Conservation (phyloP, 108 stramenopile species). For the Epipyxis sp. region DNA sequence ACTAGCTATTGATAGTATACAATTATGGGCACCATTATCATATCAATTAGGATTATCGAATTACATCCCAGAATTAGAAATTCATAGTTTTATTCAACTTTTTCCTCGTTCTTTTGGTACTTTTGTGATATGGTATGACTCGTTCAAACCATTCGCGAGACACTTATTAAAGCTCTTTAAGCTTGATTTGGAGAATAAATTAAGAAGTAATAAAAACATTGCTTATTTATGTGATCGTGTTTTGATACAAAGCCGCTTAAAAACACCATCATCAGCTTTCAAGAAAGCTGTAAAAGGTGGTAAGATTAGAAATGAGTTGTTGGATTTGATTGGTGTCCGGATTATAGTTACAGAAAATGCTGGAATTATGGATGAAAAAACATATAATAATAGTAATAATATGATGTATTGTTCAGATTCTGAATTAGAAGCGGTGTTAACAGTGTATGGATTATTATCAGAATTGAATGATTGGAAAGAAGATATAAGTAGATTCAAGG, state of each 20-base stretch:
- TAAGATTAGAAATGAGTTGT: background rate
- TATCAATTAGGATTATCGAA: background rate
- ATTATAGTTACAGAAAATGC: constrained; percentile 2
- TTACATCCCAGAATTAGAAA: background rate
- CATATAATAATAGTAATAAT: background rate
- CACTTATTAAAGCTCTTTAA: background rate
- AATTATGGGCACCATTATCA: background rate
- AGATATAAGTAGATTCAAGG: constrained; percentile 4
- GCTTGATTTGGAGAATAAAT: background rate
- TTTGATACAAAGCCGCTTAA: constrained; percentile 5
- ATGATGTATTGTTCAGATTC: background rate
- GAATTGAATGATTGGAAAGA: background rate
- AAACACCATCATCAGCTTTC: constrained; percentile 20
- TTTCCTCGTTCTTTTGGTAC: background rate
- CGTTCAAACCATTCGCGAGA: background rate
- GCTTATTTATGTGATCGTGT: background rate
- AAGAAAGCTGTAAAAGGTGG: background rate
- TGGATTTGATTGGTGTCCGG: constrained; percentile 15
- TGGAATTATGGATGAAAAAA: background rate
- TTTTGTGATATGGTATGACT: background rate
- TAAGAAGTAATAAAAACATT: background rate
- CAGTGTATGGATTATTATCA: background rate
- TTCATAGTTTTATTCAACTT: background rate
- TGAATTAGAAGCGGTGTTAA: background rate
- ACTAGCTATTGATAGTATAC: background rate